These are phyloP conservation scores for Tricholoma bakamatsutake DNA, from an alignment of 768 basidiomycete genomes.

Conservation along the genomic window DNA sequence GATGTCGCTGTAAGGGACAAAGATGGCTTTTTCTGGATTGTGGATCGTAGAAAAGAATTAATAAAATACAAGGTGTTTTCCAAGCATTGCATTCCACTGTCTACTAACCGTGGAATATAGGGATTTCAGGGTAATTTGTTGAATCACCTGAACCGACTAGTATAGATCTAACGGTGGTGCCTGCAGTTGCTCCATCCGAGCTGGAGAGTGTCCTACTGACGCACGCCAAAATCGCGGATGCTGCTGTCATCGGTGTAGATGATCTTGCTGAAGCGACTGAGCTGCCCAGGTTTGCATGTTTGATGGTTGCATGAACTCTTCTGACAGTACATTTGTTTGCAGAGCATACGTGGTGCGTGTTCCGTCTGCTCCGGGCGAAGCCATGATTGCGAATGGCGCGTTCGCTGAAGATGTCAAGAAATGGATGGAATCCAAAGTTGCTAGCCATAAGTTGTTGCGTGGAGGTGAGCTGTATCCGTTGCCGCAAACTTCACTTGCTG, in stretches of 20 bases:
- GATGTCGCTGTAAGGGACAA: conserved; percentile 53
- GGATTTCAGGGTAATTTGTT: conserved; percentile 18
- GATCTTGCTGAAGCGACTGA: conserved; percentile 53
- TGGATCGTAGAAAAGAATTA: conserved; percentile 54
- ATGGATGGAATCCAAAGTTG: conserved; percentile 53
- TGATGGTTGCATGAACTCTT: background rate
- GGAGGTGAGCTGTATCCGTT: conserved; percentile 35
- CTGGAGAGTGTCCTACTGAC: conserved; percentile 56
- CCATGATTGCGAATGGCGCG: conserved; percentile 17
- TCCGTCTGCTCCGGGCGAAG: conserved; percentile 14
- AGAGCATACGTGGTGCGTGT: conserved; percentile 45
- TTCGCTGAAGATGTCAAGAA: conserved; percentile 38
- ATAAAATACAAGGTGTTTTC: conserved; percentile 48
- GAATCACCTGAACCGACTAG: background rate
- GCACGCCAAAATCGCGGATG: conserved; percentile 56
- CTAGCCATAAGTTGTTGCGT: conserved; percentile 55
- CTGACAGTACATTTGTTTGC: background rate
- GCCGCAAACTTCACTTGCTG: background rate
- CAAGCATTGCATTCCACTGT: background rate
- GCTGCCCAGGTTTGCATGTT: conserved; percentile 45
- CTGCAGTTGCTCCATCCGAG: conserved; percentile 60
- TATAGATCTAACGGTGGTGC: background rate
- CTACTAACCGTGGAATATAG: conserved; percentile 1
- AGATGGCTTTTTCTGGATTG: conserved; percentile 57
- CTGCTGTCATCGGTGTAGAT: conserved; percentile 59